Percentiles rank a stretch among this genome's conserved stretches.
Evolutionary conservation across 768 basidiomycete species (phyloP).

Genomic region (Cyathus striatus): DNA sequence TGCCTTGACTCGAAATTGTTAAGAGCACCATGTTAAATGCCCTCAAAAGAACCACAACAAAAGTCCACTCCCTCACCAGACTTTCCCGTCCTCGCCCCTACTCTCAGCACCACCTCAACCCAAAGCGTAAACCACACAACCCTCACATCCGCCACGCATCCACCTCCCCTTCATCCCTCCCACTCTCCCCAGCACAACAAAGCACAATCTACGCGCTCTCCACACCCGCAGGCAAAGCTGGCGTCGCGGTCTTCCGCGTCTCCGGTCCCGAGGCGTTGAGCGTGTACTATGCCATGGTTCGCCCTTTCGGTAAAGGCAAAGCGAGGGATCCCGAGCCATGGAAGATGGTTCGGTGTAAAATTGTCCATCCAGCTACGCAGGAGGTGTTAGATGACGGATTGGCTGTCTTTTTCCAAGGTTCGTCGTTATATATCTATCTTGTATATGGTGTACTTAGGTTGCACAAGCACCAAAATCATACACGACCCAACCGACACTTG

Average conservation of each 20-base stretch:
- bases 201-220: slow-evolving; percentile 84
- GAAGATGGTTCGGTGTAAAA: slow-evolving; percentile 63
- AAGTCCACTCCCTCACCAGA: too few relatives aligned
- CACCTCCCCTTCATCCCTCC: too few relatives aligned
- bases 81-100: too few relatives aligned
- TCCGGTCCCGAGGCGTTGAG: slow-evolving; percentile 69
- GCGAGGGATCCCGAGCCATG: slow-evolving; percentile 44
- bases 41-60: too few relatives aligned
- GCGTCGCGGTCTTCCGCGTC: slow-evolving; percentile 76
- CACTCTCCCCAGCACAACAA: slow-evolving; percentile 48
- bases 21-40: too few relatives aligned
- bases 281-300: slow-evolving; percentile 63
- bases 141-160: too few relatives aligned
- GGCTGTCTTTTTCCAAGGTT: slow-evolving; percentile 79
- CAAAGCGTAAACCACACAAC: too few relatives aligned
- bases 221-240: slow-evolving; percentile 81
- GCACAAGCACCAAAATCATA: slow-evolving; percentile 82
- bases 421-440: too few relatives aligned
- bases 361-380: slow-evolving; percentile 56
- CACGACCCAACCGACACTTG: slow-evolving; percentile 78
- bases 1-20: too few relatives aligned
- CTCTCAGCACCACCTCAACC: too few relatives aligned
- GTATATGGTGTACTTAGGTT: too few relatives aligned
- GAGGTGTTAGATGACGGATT: slow-evolving; percentile 76
- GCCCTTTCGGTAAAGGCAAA: neutral